Evolutionary conservation across 2,329 filamentous ascomycete genomes (phyloP).

Genomic region (Tolypocladium sp.): DNA sequence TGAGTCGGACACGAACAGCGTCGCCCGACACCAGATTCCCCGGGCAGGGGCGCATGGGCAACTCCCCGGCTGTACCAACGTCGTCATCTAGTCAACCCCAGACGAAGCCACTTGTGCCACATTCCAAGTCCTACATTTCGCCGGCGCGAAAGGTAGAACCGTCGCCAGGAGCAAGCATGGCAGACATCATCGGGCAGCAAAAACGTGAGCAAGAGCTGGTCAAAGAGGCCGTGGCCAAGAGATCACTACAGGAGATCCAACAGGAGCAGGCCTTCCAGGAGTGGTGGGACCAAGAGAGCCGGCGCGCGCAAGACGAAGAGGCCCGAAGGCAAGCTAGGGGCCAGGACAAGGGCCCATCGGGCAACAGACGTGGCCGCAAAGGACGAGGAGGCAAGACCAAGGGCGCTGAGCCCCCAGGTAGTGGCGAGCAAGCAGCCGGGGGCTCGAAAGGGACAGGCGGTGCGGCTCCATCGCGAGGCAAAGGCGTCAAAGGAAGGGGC

Average conservation of each 20-base stretch:
- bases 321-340: constrained; percentile 29
- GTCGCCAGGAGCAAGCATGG: constrained; percentile 63
- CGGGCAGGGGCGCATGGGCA: constrained; percentile 39
- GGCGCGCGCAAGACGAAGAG: constrained; percentile 57
- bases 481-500: constrained; percentile 3
- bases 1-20: constrained; percentile 38
- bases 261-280: constrained; percentile 94
- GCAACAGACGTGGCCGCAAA: constrained; percentile 17
- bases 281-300: constrained; percentile 88
- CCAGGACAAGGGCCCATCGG: constrained; percentile 26
- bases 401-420: constrained; percentile 3
- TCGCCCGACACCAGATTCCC: constrained; percentile 56
- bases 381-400: constrained; percentile 19
- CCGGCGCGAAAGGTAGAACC: constrained; percentile 52
- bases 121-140: constrained; percentile 52
- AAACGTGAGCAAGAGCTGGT: constrained; percentile 74
- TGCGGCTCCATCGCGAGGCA: constrained; percentile 4
- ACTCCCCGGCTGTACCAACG: constrained; percentile 17
- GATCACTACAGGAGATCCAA: constrained; percentile 89
- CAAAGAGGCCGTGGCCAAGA: constrained; percentile 76
- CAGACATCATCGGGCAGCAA: constrained; percentile 84
- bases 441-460: constrained; percentile 4
- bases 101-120: constrained; percentile 40
- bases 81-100: constrained; percentile 17
- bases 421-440: constrained; percentile 9